These are phyloP conservation scores for Asparagopsis taxiformis DNA, from an alignment of 31 red algal genomes.

Conservation along the genomic window DNA sequence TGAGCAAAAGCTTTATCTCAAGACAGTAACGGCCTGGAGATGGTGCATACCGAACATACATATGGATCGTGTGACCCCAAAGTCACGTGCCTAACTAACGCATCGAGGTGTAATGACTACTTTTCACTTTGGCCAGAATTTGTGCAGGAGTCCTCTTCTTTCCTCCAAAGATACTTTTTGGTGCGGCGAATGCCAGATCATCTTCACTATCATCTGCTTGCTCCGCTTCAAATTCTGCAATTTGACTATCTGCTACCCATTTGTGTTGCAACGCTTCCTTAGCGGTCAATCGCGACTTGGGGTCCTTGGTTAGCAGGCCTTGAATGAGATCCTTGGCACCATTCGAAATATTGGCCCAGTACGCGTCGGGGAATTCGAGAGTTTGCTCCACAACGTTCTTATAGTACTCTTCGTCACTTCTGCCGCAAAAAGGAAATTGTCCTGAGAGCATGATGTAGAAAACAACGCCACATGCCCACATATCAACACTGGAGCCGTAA, in stretches of 20 bases:
- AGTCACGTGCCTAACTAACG: too few species aligned
- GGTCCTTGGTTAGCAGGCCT: slow-evolving; percentile 35
- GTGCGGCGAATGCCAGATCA: slow-evolving; percentile 7
- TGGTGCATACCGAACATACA: too few species aligned
- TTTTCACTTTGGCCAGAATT: slow-evolving; percentile 42
- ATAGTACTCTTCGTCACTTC: slow-evolving; percentile 44
- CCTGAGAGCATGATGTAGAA: slow-evolving; percentile 76
- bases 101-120: too few species aligned
- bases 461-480: slow-evolving; percentile 86
- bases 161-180: slow-evolving; percentile 48
- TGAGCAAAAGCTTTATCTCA: too few species aligned
- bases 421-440: slow-evolving; percentile 72
- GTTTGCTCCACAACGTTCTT: slow-evolving; percentile 14
- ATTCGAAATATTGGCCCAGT: slow-evolving; percentile 16
- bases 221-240: slow-evolving; percentile 5
- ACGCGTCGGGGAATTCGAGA: slow-evolving; percentile 35
- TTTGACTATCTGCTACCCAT: slow-evolving; percentile 37
- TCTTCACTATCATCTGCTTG: slow-evolving; percentile 4
- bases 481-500: slow-evolving; percentile 71
- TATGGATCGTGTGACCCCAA: too few species aligned
- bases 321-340: slow-evolving; percentile 37
- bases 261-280: slow-evolving; percentile 32
- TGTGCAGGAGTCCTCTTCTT: slow-evolving; percentile 32
- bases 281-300: slow-evolving; percentile 28
- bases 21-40: too few species aligned